Evolutionary conservation across 139 green algal genomes (phyloP), one percentile per base, ranked within the genome.

Genomic region (Chlamydomonas incerta): DNA sequence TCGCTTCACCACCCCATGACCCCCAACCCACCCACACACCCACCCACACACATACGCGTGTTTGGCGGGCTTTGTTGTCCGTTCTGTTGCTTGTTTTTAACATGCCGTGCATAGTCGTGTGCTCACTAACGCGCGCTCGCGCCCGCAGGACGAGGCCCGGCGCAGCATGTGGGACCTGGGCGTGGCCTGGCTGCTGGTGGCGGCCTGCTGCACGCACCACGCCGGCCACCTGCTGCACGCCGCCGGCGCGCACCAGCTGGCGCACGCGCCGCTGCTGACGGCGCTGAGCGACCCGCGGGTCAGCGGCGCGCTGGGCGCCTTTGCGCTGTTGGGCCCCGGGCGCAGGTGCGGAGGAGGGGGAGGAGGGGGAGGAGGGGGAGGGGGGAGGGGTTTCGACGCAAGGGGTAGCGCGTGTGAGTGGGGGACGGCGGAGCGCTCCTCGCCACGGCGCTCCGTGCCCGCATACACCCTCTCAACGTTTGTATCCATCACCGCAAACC

Each of bases 301-400:
- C n/a, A 89, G 89, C 26, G 94, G 86, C 3, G 88, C 90, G 15
- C 87, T 99, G 4, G 95, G 95, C 21, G 92, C 93, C 0, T 89
- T 93, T 24, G 95, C 96, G 18, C 91, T 99, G 74, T 80, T 98
- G 46, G 96, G 96, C 0, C 96, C 96, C 1, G 96, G 95, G 35
- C 82, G 96, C 31, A 73, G 68, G 76, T 92, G 86, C 77, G 88
- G 34, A 5, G 26, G 0, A n/a, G 34, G 67, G 23, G n/a, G 63
- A 6, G 62, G 62, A n/a, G n/a, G n/a, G n/a, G n/a, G n/a, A n/a
- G n/a, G n/a, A n/a, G n/a, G n/a, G n/a, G n/a, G n/a, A n/a, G n/a
- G n/a, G n/a, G n/a, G n/a, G n/a, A n/a, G n/a, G n/a, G n/a, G n/a
- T n/a, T n/a, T n/a, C n/a, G n/a, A n/a, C n/a, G n/a, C n/a, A n/a